Conservation (phyloP, 257 asterid genomes). For the Eucommia ulmoides region DNA sequence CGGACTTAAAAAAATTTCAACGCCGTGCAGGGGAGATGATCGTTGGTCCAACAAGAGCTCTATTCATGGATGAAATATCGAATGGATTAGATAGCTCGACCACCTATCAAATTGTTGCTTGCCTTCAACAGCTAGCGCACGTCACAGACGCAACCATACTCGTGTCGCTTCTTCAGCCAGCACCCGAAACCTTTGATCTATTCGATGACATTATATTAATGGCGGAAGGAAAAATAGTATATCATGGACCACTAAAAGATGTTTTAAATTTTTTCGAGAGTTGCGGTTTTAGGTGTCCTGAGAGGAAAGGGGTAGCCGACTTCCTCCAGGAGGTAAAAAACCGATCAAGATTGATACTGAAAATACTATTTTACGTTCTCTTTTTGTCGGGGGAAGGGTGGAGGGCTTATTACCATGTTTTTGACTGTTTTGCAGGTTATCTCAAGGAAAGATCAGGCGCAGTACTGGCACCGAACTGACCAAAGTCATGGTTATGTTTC, state of each 20-base stretch:
- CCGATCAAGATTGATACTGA: not conserved
- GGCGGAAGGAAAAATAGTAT: slow-evolving; percentile 37
- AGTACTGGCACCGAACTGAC: slow-evolving; percentile 29
- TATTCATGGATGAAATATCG: slow-evolving; percentile 49
- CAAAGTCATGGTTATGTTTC: slow-evolving; percentile 28
- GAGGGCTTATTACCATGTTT: not conserved
- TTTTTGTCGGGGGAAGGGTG: too few species aligned
- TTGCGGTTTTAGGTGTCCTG: slow-evolving; percentile 41
- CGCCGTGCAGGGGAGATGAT: slow-evolving; percentile 35
- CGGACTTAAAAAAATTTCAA: not conserved
- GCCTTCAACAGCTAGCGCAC: slow-evolving; percentile 40
- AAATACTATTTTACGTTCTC: not conserved
- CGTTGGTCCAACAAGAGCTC: slow-evolving; percentile 42
- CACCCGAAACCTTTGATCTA: slow-evolving; percentile 46
- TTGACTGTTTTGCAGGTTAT: slow-evolving; percentile 21
- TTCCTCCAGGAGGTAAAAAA: slow-evolving; percentile 49
- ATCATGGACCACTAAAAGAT: slow-evolving; percentile 28
- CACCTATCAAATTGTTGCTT: slow-evolving; percentile 31
- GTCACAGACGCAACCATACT: slow-evolving; percentile 36
- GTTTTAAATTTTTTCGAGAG: slow-evolving; percentile 26
- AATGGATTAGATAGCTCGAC: slow-evolving; percentile 48
- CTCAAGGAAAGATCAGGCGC: slow-evolving; percentile 40
- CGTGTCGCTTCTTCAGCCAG: slow-evolving; percentile 52
- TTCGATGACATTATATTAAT: slow-evolving; percentile 37
- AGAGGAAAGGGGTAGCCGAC: slow-evolving; percentile 42